Conservation (phyloP, 192 early-diverging fungal genomes). For the Gaertneriomyces sp. region DNA sequence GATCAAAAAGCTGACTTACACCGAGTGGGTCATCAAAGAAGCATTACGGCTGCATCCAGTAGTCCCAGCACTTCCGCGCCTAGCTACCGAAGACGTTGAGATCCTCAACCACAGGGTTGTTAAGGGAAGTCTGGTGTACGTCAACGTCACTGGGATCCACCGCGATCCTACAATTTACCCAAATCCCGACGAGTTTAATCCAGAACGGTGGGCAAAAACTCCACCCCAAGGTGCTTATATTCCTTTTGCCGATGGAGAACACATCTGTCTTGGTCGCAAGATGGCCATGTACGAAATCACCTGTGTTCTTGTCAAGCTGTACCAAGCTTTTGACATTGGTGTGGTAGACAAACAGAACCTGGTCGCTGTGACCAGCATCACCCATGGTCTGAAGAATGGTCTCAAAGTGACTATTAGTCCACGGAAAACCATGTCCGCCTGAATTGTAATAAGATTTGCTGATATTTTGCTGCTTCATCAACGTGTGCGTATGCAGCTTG, state of each 20-base stretch:
- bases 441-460: too few relatives aligned
- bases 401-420: too few relatives aligned
- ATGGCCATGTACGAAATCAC: slow-evolving; percentile 45
- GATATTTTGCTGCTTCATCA: too few relatives aligned
- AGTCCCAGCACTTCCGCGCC: slow-evolving; percentile 19
- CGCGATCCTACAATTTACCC: slow-evolving; percentile 26
- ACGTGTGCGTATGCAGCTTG: too few relatives aligned
- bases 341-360: slow-evolving; percentile 9
- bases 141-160: slow-evolving; percentile 35
- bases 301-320: slow-evolving; percentile 10
- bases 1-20: slow-evolving; percentile 28
- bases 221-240: slow-evolving; percentile 34
- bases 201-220: slow-evolving; percentile 36
- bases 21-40: slow-evolving; percentile 43
- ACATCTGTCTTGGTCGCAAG: slow-evolving; percentile 43
- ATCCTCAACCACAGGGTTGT: slow-evolving; percentile 31
- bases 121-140: slow-evolving; percentile 27
- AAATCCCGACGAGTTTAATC: slow-evolving; percentile 35
- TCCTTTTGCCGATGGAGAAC: slow-evolving; percentile 42
- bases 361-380: slow-evolving; percentile 10
- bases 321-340: slow-evolving; percentile 10
- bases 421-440: too few relatives aligned
- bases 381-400: slow-evolving; percentile 29
- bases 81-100: slow-evolving; percentile 8
- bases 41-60: slow-evolving; percentile 35